These are phyloP conservation scores for Helichrysum umbraculigerum DNA, from an alignment of 129 eudicot species.

Conservation along the genomic window DNA sequence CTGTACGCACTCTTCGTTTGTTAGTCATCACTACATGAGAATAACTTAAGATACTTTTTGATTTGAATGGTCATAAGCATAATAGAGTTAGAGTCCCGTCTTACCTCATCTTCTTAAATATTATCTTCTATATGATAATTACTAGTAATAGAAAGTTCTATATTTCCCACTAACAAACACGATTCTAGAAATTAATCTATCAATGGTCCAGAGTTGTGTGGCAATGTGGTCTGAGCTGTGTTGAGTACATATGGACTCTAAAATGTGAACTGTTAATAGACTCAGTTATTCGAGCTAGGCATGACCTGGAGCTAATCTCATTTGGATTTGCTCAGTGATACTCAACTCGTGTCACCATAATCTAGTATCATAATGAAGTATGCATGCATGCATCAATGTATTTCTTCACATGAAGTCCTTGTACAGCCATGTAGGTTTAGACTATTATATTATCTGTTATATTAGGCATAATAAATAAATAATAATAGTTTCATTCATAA, in stretches of 20 bases:
- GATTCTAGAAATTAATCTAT: too few relatives aligned
- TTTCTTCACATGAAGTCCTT: not conserved
- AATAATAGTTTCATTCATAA: not conserved
- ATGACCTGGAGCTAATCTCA: not conserved
- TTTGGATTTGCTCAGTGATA: not conserved
- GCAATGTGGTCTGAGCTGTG: not conserved
- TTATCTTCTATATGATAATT: too few relatives aligned
- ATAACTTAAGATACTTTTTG: not conserved
- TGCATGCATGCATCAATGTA: not conserved
- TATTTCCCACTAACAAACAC: too few relatives aligned
- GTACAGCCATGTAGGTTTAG: not conserved
- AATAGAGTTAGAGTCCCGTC: too few relatives aligned
- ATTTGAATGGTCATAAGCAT: not conserved
- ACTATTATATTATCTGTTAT: constrained; percentile 7
- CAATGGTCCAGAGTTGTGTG: not conserved
- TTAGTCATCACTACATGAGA: not conserved
- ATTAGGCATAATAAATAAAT: not conserved
- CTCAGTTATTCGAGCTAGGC: constrained; percentile 2
- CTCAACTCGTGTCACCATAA: not conserved
- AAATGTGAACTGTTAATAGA: not conserved
- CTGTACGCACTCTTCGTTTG: not conserved
- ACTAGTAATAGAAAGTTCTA: too few relatives aligned
- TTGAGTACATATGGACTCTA: constrained; percentile 12
- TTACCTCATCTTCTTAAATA: too few relatives aligned
- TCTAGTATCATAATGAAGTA: not conserved